Conservation (phyloP, 495 filamentous ascomycete species). For the Neurospora intermedia region DNA sequence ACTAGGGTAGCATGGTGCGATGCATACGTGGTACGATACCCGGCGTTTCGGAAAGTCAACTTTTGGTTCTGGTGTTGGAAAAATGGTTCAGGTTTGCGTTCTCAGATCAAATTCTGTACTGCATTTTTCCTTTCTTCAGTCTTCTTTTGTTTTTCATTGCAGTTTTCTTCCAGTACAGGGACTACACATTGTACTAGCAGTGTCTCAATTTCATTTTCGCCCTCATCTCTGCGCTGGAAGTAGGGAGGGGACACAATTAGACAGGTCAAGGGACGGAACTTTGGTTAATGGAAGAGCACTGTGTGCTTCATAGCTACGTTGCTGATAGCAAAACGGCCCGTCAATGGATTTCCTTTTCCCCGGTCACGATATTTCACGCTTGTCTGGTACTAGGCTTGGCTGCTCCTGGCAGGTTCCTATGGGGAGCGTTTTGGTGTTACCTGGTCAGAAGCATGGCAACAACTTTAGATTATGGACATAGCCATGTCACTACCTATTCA, state of each 20-base stretch:
- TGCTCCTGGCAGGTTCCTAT: neutral
- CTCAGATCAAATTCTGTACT: neutral
- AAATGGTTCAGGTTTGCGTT: neutral
- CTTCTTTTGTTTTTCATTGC: neutral
- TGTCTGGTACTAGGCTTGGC: neutral
- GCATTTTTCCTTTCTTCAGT: neutral
- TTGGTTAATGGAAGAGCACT: neutral
- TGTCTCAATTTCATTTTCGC: neutral
- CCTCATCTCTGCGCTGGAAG: neutral
- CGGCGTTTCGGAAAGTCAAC: neutral
- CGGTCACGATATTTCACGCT: neutral
- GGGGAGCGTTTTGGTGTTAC: neutral
- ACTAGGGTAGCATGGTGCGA: neutral
- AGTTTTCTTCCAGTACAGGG: neutral
- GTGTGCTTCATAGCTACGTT: neutral
- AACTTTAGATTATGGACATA: neutral
- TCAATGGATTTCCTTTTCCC: neutral
- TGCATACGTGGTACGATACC: neutral
- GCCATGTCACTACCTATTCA: neutral
- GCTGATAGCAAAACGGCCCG: neutral
- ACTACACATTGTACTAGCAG: neutral
- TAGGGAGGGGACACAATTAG: neutral
- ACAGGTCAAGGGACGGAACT: neutral
- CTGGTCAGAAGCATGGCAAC: neutral
- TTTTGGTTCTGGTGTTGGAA: neutral